Conservation (phyloP, 805 yeast species). For the Kluyveromyces lactis region DNA sequence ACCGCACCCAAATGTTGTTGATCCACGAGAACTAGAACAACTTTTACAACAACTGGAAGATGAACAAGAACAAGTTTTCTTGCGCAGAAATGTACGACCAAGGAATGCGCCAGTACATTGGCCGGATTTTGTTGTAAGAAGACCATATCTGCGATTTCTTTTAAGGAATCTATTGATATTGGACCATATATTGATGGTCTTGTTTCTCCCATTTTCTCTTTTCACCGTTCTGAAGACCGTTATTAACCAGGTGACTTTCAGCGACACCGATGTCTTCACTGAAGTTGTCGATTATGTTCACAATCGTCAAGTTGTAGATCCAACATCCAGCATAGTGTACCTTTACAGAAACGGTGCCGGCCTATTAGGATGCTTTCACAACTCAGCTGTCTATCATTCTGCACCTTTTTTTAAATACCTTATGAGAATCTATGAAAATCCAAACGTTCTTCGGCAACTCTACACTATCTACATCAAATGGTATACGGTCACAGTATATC, state of each 20-base stretch:
- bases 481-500: conserved; percentile 15
- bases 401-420: conserved; percentile 13
- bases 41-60: background rate
- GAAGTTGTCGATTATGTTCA: conserved; percentile 21
- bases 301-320: conserved; percentile 18
- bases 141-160: conserved; percentile 18
- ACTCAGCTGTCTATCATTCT: conserved; percentile 22
- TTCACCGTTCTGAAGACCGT: conserved; percentile 25
- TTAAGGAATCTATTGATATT: conserved; percentile 20
- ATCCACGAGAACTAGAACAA: background rate
- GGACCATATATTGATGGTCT: conserved; percentile 21
- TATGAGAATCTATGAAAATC: conserved; percentile 2
- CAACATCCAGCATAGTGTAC: conserved; percentile 20
- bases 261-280: conserved; percentile 20
- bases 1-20: background rate
- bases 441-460: conserved; percentile 1
- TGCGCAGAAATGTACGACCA: background rate
- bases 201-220: conserved; percentile 26
- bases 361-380: conserved; percentile 26
- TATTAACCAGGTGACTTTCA: conserved; percentile 23
- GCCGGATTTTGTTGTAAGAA: conserved; percentile 11
- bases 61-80: background rate
- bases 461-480: conserved; percentile 17
- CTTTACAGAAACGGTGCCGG: conserved; percentile 13
- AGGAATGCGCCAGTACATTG: conserved; percentile 2